Base-by-base conservation (phyloP, 176 grass and related monocot species). In the Lolium perenne region DNA sequence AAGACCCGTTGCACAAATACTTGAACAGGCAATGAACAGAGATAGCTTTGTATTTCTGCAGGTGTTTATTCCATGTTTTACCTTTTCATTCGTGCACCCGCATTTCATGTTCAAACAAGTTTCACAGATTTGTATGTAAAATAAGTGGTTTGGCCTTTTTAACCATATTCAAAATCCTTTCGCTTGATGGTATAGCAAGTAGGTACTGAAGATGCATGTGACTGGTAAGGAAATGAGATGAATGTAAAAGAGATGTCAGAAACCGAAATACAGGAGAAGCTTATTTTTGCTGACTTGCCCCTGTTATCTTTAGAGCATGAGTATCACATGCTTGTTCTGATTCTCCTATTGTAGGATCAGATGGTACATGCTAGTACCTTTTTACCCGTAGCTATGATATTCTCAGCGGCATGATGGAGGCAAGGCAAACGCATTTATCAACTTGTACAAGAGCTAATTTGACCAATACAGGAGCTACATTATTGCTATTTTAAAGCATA, bases 1-100 rank as follows among this genome's bases (percentile, higher is more conserved):
- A 73, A 83, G 17, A 87, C 8, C 3, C 7, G 40, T 69, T 70
- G 63, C 64, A 41, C 48, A 82, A 55, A 43, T 50, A 20, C 14
- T 60, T 6, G 38, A 79, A 41, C 12, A 79, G 20, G 50, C 46
- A 2, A 80, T 80, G 22, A 43, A 50, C 8, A 80, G 32, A 35
- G 78, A 80, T 65, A 29, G 11, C 46, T 16, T 18, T 29, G 20
- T 25, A 49, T 25, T 47, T 20, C 7, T 38, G 15, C 64, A 35
- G 46, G 58, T 64, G 8, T 11, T 47, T 32, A n/a, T 65, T 84
- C 50, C 17, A 65, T 65, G 14, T 45, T 55, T 40, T 17, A 29
- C 55, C 55, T 38, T 84, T 51, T 40, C 12, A 76, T 84, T 76
- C 32, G 3, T 35, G 32, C 32, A 35, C 32, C 32, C 32, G 32